Evolutionary conservation across 1,284 basidiomycete species (phyloP).

Genomic region (Ustilago lituana): DNA sequence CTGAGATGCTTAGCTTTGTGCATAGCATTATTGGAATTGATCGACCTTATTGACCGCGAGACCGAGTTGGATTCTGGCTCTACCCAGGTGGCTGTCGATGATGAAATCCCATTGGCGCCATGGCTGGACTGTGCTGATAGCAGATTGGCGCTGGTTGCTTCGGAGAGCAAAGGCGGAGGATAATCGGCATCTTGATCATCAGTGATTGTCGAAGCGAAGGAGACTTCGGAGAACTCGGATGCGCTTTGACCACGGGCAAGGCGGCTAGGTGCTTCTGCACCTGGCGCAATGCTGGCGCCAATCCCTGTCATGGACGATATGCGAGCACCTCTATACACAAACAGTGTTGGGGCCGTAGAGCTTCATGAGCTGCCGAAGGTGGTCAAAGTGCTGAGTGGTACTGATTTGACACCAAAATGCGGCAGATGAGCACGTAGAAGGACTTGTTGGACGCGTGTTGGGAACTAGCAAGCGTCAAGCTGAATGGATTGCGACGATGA

Average conservation of each 20-base stretch:
- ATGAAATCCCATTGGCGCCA: conserved; percentile 1
- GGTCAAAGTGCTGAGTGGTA: not conserved
- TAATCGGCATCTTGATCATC: conserved; percentile 12
- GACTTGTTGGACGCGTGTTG: too few relatives aligned
- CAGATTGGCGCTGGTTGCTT: conserved; percentile 4
- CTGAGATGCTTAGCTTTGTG: conserved; percentile 21
- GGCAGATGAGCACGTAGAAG: not conserved
- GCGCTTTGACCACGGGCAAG: conserved; percentile 3
- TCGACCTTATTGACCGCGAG: conserved; percentile 5
- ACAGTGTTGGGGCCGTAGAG: not conserved
- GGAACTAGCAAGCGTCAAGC: too few relatives aligned
- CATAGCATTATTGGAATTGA: not conserved
- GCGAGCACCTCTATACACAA: not conserved
- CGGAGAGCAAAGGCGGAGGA: conserved; percentile 3
- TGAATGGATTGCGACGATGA: too few relatives aligned
- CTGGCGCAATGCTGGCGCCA: conserved; percentile 2
- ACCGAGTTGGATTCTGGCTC: not conserved
- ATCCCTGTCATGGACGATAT: conserved; percentile 17
- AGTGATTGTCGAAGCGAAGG: conserved; percentile 11
- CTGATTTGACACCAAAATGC: not conserved
- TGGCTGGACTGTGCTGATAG: not conserved
- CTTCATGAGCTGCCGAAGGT: conserved; percentile 5
- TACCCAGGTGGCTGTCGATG: not conserved
- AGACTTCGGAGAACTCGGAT: conserved; percentile 28
- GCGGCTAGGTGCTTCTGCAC: not conserved